Conservation (phyloP, 2,329 filamentous ascomycete species). For the Tricladium varicosporioides region DNA sequence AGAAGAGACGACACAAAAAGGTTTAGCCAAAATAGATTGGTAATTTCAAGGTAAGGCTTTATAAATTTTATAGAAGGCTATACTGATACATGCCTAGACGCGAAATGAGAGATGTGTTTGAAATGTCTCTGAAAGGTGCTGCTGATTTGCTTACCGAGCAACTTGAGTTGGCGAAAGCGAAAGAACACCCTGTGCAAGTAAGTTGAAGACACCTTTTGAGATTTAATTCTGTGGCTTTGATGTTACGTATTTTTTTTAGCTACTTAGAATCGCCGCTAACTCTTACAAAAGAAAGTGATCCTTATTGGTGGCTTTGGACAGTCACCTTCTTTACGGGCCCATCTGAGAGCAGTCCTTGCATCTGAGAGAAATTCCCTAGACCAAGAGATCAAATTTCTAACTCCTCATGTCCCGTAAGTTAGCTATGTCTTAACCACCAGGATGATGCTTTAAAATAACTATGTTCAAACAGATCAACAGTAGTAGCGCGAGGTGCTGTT, state of each 20-base stretch:
- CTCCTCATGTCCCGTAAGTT: slow-evolving; percentile 3
- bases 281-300: slow-evolving; percentile 7
- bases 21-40: slow-evolving; percentile 5
- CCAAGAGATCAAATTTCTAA: slow-evolving; percentile 5
- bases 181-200: slow-evolving; percentile 1
- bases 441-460: background rate
- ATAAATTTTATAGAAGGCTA: background rate
- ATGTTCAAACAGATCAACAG: slow-evolving; percentile 3
- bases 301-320: slow-evolving; percentile 9
- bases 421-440: background rate
- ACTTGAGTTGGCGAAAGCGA: slow-evolving; percentile 6
- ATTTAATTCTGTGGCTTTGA: background rate
- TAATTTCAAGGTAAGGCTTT: slow-evolving; percentile 1
- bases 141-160: slow-evolving; percentile 2
- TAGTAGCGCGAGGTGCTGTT: slow-evolving; percentile 8
- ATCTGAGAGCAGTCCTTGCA: slow-evolving; percentile 1
- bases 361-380: slow-evolving; percentile 4
- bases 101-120: slow-evolving; percentile 4
- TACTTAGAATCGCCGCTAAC: background rate
- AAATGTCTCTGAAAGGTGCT: background rate
- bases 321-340: background rate
- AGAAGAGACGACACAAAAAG: background rate
- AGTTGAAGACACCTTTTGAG: background rate
- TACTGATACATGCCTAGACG: slow-evolving; percentile 2
- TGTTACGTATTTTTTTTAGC: background rate